phyloP scores from a whole-genome alignment of 2,329 filamentous ascomycete species.

The Teratosphaeria gauchensis region DNA sequence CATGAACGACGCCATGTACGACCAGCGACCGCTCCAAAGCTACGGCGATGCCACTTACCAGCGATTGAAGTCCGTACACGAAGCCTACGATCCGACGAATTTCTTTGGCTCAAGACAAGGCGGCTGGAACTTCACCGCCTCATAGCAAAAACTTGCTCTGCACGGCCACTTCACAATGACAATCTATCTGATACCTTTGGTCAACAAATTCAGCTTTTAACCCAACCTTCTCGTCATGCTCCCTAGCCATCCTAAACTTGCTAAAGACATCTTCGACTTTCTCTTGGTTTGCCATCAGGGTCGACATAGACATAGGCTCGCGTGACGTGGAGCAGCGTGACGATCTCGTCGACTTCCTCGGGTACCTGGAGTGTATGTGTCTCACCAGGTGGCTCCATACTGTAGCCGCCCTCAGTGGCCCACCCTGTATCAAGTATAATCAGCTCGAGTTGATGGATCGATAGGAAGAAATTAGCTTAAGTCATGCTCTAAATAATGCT shows the following conservation, averaged over 20 bases:
- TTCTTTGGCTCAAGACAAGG: too few species aligned
- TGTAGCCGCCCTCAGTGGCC: slow-evolving; percentile 5
- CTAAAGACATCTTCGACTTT: slow-evolving; percentile 5
- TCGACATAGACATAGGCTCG: slow-evolving; percentile 6
- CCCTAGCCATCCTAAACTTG: slow-evolving; percentile 4
- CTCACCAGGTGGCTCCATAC: slow-evolving; percentile 4
- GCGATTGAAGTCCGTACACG: neutral
- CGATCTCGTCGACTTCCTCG: slow-evolving; percentile 4
- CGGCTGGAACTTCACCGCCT: too few species aligned
- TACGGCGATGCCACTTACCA: slow-evolving; percentile 11
- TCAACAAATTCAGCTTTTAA: slow-evolving; percentile 1
- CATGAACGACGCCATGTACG: slow-evolving; percentile 19
- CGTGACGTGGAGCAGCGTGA: slow-evolving; percentile 5
- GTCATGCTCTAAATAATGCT: too few species aligned
- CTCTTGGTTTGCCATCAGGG: slow-evolving; percentile 1
- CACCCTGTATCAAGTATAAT: neutral
- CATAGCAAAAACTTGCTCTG: too few species aligned
- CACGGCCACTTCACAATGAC: too few species aligned
- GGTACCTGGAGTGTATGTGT: slow-evolving; percentile 6
- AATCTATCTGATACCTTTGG: neutral
- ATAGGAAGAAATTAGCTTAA: neutral
- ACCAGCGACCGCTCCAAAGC: slow-evolving; percentile 13
- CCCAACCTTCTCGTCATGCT: slow-evolving; percentile 4
- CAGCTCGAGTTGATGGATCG: too few species aligned
- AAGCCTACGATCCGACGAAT: too few species aligned